phyloP scores from a whole-genome alignment of 192 early-diverging fungal species.

The Coemansia sp. region DNA sequence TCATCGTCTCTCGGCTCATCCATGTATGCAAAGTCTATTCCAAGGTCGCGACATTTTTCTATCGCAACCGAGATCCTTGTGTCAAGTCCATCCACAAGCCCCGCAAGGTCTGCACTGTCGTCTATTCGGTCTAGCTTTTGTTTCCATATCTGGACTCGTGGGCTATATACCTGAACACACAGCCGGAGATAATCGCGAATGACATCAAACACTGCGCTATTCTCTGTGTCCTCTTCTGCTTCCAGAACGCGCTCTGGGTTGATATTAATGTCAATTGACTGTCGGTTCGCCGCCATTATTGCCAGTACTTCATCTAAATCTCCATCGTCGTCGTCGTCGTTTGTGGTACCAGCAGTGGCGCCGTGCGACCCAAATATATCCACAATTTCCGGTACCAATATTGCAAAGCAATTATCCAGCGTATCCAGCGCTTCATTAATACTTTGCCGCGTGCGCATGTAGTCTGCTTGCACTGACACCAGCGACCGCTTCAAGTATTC shows the following conservation, averaged over 20 bases:
- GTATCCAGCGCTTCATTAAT: conserved; percentile 8
- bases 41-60: conserved; percentile 35
- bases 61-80: conserved; percentile 46
- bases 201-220: conserved; percentile 41
- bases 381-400: conserved; percentile 41
- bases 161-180: conserved; percentile 47
- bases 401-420: conserved; percentile 34
- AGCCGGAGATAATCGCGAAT: conserved; percentile 59
- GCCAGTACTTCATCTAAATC: conserved; percentile 46
- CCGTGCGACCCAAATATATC: conserved; percentile 16
- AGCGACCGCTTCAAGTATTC: conserved; percentile 34
- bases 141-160: conserved; percentile 54
- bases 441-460: conserved; percentile 2
- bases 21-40: conserved; percentile 13
- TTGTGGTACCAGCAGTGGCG: background rate
- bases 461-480: conserved; percentile 19
- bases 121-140: conserved; percentile 30
- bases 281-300: conserved; percentile 62
- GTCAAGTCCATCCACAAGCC: conserved; percentile 33
- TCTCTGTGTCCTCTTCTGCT: conserved; percentile 56
- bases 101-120: conserved; percentile 23
- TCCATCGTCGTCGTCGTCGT: conserved; percentile 2
- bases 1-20: background rate
- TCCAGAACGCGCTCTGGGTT: conserved; percentile 53
- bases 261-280: conserved; percentile 58